Evolutionary conservation across 1,139 yeast genomes (phyloP), one percentile per base, ranked within the genome.

Genomic region (Diutina neorugosa): DNA sequence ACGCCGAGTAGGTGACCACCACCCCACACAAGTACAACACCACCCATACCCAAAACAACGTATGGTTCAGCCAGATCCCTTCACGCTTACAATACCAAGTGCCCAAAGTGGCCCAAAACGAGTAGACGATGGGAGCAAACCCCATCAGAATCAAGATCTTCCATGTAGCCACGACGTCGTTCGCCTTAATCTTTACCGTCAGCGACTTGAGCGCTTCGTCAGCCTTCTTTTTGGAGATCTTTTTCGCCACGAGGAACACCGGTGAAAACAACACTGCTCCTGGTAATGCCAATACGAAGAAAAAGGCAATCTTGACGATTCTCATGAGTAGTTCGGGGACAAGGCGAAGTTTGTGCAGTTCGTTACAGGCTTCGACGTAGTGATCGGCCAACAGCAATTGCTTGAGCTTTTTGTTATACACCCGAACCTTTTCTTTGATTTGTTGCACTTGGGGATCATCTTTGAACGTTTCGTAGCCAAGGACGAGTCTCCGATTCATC

Each of bases 131-230:
- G 1, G 98, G 98, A 0, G 97, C 94, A 55, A 88, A 72, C 7
- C 93, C 96, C 80, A 93, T 78, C 42, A 93, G 83, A 50, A 93
- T 91, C 59, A 93, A 74, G 49, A 93, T 83, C 67, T 93, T 93
- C 98, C 98, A 90, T 1, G 97, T 90, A 1, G 97, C 96, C 55
- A 90, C 77, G 27, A 93, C 97, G 66, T 93, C 98, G 55, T 84
- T 84, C 25, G 96, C 98, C 62, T 82, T 81, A 58, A 93, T 84
- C 65, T 93, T 93, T 40, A 93, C 98, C 1, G 89, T 78, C 0
- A 97, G 89, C 7, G 80, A 84, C n/a, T 90, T 91, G 54, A 93
- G 73, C 0, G 98, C 98, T 56, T 82, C 80, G 54, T 69, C 73
- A 37, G 94, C 90, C 67, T 90, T 90, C 59, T 75, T 73, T 52